Evolutionary conservation across 306 rosid genomes (phyloP).

Genomic region (Ormosia semicastrata): DNA sequence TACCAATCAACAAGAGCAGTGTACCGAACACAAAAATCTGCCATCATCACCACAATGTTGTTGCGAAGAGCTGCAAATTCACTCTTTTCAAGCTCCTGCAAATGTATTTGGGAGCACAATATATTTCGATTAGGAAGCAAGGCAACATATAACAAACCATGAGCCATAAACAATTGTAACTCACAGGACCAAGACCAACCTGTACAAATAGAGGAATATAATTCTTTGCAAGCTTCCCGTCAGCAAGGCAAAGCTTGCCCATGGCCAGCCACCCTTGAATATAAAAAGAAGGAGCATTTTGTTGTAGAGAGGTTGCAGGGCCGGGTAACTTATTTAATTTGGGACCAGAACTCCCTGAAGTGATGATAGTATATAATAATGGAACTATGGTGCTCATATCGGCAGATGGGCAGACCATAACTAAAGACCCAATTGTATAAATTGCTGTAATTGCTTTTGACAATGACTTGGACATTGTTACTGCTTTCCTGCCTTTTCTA

Average conservation of each 20-base stretch:
- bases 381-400: slow-evolving; percentile 59
- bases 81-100: slow-evolving; percentile 82
- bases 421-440: slow-evolving; percentile 82
- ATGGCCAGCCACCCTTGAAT: slow-evolving; percentile 88
- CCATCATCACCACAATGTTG: slow-evolving; percentile 80
- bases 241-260: slow-evolving; percentile 96
- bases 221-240: slow-evolving; percentile 80
- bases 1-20: slow-evolving; percentile 98
- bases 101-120: slow-evolving; percentile 7
- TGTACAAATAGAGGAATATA: slow-evolving; percentile 87
- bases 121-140: neutral
- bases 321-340: slow-evolving; percentile 56
- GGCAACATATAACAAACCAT: neutral
- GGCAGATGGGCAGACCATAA: slow-evolving; percentile 70
- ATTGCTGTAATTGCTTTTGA: slow-evolving; percentile 68
- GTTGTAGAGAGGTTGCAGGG: slow-evolving; percentile 47
- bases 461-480: slow-evolving; percentile 45
- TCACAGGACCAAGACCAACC: slow-evolving; percentile 44
- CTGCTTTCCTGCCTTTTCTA: slow-evolving; percentile 52
- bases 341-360: slow-evolving; percentile 73
- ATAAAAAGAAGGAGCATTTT: slow-evolving; percentile 71
- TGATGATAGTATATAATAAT: slow-evolving; percentile 67
- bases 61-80: slow-evolving; percentile 87
- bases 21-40: slow-evolving; percentile 92
- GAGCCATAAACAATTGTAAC: slow-evolving; percentile 17